Evolutionary conservation across 805 yeast genomes (phyloP).

Genomic region (Lachancea fermentati): DNA sequence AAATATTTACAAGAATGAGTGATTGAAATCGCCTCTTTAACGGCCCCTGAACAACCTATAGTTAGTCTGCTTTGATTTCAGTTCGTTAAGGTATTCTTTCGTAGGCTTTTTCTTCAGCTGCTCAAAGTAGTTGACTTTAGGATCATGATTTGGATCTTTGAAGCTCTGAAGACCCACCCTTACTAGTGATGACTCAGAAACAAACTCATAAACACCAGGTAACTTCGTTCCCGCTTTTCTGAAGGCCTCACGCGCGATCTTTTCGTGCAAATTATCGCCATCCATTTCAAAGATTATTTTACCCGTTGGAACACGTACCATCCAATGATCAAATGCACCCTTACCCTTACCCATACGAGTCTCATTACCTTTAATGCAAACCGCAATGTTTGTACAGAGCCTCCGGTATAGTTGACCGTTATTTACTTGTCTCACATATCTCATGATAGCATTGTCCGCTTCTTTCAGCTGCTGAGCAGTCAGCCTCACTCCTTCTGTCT

Average conservation of each 20-base stretch:
- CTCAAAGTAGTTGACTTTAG: slow-evolving; percentile 48
- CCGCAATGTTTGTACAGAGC: slow-evolving; percentile 78
- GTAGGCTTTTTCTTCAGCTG: slow-evolving; percentile 56
- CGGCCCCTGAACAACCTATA: slow-evolving; percentile 61
- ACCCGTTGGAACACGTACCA: slow-evolving; percentile 92
- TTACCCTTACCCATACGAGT: slow-evolving; percentile 99
- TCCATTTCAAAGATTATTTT: slow-evolving; percentile 81
- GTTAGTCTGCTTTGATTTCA: slow-evolving; percentile 45
- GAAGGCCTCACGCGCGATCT: slow-evolving; percentile 82
- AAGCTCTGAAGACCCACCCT: slow-evolving; percentile 66
- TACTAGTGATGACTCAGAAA: slow-evolving; percentile 55
- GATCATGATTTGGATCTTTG: slow-evolving; percentile 35
- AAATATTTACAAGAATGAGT: slow-evolving; percentile 8
- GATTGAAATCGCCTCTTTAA: slow-evolving; percentile 23
- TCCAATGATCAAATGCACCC: slow-evolving; percentile 97
- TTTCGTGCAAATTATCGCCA: slow-evolving; percentile 74
- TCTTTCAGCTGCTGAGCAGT: slow-evolving; percentile 85
- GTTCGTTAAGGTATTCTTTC: slow-evolving; percentile 51
- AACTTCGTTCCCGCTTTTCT: slow-evolving; percentile 87
- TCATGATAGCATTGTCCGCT: slow-evolving; percentile 80
- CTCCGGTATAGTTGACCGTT: slow-evolving; percentile 71
- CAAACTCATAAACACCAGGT: slow-evolving; percentile 88
- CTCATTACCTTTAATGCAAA: slow-evolving; percentile 94
- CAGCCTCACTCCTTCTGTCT: slow-evolving; percentile 81
- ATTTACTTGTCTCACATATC: slow-evolving; percentile 68